A percentile compares a stretch with the other conserved stretches of the same genome.
Evolutionary conservation across 768 basidiomycete genomes (phyloP).

Genomic region (Hemileccinum rubropunctum): DNA sequence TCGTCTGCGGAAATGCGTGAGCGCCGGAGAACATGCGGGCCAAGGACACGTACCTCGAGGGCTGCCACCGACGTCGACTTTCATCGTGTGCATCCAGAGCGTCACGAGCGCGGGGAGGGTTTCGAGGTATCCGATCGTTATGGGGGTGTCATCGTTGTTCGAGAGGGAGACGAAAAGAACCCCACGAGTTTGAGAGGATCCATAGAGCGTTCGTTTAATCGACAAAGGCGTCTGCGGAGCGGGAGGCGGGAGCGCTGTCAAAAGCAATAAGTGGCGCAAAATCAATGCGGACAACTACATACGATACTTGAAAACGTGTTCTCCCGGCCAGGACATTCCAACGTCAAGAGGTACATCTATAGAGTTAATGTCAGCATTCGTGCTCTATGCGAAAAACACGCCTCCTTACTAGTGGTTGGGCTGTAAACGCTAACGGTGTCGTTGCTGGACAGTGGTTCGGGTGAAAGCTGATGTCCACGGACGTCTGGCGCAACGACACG

Average conservation of each 20-base stretch:
- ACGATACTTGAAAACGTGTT: constrained; percentile 59
- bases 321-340: constrained; percentile 51
- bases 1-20: constrained; percentile 42
- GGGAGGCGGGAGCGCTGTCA: constrained; percentile 36
- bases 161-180: constrained; percentile 62
- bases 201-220: constrained; percentile 67
- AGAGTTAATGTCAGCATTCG: not conserved
- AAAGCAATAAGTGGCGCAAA: not conserved
- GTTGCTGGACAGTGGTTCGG: constrained; percentile 44
- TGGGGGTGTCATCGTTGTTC: constrained; percentile 52
- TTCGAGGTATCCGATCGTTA: constrained; percentile 68
- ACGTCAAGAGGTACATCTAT: constrained; percentile 47
- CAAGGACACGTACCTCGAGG: constrained; percentile 39
- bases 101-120: constrained; percentile 93
- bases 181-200: constrained; percentile 74
- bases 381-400: not conserved
- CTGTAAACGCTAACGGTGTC: constrained; percentile 46
- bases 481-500: constrained; percentile 45
- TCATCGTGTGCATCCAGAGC: constrained; percentile 80
- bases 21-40: not conserved
- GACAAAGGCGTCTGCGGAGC: constrained; percentile 49
- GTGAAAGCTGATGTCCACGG: constrained; percentile 45
- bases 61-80: constrained; percentile 45
- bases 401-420: constrained; percentile 40
- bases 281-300: constrained; percentile 17